These are phyloP conservation scores for Lyophyllum atratum DNA, from an alignment of 768 basidiomycete genomes.

Conservation along the genomic window DNA sequence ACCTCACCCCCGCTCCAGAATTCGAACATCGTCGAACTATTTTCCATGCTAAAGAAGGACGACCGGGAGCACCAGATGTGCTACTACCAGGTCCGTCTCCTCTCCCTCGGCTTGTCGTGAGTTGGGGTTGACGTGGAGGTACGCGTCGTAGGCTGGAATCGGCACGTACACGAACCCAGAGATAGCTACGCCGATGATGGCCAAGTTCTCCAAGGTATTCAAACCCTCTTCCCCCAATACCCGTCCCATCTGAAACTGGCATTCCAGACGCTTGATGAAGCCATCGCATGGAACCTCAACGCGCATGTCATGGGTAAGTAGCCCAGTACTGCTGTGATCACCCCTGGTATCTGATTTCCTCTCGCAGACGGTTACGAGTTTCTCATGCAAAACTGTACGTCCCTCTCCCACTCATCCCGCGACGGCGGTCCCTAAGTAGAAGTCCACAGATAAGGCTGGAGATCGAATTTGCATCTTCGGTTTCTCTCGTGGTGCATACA, in stretches of 20 bases:
- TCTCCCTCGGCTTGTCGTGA: too few species aligned
- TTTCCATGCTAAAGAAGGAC: slow-evolving; percentile 53
- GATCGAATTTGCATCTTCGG: slow-evolving; percentile 65
- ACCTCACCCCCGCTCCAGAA: slow-evolving; percentile 32
- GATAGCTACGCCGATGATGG: slow-evolving; percentile 43
- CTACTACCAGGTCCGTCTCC: slow-evolving; percentile 49
- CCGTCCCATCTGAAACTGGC: not conserved
- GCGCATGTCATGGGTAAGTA: slow-evolving; percentile 50
- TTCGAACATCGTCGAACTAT: slow-evolving; percentile 53
- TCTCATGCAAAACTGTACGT: slow-evolving; percentile 57
- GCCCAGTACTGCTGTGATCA: too few species aligned
- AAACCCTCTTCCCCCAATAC: not conserved
- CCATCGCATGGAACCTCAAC: slow-evolving; percentile 48
- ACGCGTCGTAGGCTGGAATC: slow-evolving; percentile 55
- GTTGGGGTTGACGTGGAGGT: too few species aligned
- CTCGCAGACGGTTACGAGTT: slow-evolving; percentile 55
- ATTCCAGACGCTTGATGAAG: slow-evolving; percentile 39
- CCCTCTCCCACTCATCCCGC: not conserved
- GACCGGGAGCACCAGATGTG: slow-evolving; percentile 50
- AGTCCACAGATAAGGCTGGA: slow-evolving; percentile 20
- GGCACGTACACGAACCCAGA: slow-evolving; percentile 51
- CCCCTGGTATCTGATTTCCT: not conserved
- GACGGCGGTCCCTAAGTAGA: not conserved
- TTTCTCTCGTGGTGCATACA: slow-evolving; percentile 62
- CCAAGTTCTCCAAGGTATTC: slow-evolving; percentile 43